A percentile compares a stretch with the other conserved stretches of the same genome.
These are phyloP conservation scores for Leccinum fallax DNA, from an alignment of 1,284 basidiomycete species.

Conservation along the genomic window DNA sequence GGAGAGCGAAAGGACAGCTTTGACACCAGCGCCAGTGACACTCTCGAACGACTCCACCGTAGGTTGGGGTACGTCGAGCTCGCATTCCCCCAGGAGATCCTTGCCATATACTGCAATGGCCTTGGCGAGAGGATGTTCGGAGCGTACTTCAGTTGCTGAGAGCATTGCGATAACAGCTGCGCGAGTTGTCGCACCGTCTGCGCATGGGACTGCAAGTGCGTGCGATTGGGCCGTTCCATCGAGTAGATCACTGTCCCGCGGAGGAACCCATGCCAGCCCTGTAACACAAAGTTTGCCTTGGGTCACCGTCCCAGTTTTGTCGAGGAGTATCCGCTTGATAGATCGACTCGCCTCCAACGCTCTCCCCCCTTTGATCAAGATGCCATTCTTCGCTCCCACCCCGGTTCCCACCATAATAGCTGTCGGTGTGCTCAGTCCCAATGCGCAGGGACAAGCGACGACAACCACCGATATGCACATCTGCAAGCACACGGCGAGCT, in stretches of 20 bases:
- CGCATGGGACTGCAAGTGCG: conserved; percentile 52
- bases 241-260: conserved; percentile 34
- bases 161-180: conserved; percentile 80
- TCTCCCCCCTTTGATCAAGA: conserved; percentile 96
- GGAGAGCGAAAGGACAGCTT: conserved; percentile 59
- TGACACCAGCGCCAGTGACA: conserved; percentile 88
- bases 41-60: conserved; percentile 78
- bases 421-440: conserved; percentile 95
- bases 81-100: conserved; percentile 53
- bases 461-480: conserved; percentile 98
- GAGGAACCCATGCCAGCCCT: conserved; percentile 75
- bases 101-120: conserved; percentile 86
- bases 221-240: conserved; percentile 40
- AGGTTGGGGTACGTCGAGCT: conserved; percentile 40
- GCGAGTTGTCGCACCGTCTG: conserved; percentile 62
- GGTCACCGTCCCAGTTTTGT: conserved; percentile 99
- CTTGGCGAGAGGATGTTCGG: conserved; percentile 95
- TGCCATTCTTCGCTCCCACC: conserved; percentile 95
- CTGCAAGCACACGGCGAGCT: conserved; percentile 92
- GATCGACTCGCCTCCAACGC: conserved; percentile 90
- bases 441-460: conserved; percentile 97
- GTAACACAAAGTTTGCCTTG: conserved; percentile 81
- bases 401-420: conserved; percentile 99
- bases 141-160: conserved; percentile 84
- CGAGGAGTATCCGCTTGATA: conserved; percentile 84